A percentile compares a stretch with the other conserved stretches of the same genome.
Evolutionary conservation across 2,329 filamentous ascomycete species (phyloP).

Genomic region (Ophiostoma australiae): DNA sequence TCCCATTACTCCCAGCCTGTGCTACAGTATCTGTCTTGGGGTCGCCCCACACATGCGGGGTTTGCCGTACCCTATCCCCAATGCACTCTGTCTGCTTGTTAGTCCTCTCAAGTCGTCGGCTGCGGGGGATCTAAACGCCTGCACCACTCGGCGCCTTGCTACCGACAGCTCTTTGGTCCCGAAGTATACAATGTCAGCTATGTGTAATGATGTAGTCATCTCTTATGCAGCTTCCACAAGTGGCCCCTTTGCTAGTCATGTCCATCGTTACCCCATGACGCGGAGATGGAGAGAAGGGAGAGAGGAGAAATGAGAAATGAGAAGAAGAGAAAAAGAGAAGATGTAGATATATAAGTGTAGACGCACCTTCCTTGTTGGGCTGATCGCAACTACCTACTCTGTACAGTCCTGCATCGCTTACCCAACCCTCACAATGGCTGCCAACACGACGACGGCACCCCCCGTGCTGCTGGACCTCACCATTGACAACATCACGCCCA

Average conservation of each 20-base stretch:
- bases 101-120: background rate
- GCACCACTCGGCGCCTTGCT: conserved; percentile 14
- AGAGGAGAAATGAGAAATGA: background rate
- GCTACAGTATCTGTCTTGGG: background rate
- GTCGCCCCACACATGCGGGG: conserved; percentile 1
- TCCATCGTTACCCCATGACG: background rate
- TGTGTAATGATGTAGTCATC: conserved; percentile 23
- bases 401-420: too few relatives aligned
- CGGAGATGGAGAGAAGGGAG: background rate
- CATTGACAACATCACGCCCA: conserved; percentile 74
- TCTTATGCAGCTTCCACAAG: conserved; percentile 15
- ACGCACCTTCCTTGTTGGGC: background rate
- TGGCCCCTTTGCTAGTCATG: conserved; percentile 7
- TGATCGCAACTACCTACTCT: background rate
- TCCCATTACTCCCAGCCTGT: background rate
- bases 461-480: conserved; percentile 53
- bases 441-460: conserved; percentile 1
- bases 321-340: background rate
- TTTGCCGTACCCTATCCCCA: background rate
- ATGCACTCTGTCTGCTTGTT: background rate
- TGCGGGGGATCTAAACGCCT: conserved; percentile 16
- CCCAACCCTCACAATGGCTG: conserved; percentile 13
- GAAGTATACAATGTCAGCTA: background rate
- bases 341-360: background rate
- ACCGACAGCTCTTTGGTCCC: conserved; percentile 12